These are phyloP conservation scores for Vaccinium macrocarpon DNA, from an alignment of 148 eudicot genomes.

Conservation along the genomic window DNA sequence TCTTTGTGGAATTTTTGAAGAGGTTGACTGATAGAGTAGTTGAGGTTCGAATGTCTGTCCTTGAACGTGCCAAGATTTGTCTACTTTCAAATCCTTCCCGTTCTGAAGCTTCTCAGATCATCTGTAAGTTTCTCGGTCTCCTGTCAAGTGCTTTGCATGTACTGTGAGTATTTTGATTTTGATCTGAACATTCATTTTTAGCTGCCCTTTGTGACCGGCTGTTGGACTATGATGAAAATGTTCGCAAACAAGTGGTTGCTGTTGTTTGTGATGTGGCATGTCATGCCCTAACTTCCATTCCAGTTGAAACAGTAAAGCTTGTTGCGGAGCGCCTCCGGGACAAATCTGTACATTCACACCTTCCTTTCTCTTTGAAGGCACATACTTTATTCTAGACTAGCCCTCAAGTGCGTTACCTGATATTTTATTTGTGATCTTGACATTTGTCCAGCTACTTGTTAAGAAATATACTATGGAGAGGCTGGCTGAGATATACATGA, in stretches of 20 bases:
- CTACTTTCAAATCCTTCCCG: conserved; percentile 72
- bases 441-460: conserved; percentile 65
- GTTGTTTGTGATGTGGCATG: conserved; percentile 88
- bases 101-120: conserved; percentile 76
- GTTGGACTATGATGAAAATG: conserved; percentile 92
- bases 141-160: conserved; percentile 9
- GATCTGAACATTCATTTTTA: conserved; percentile 30
- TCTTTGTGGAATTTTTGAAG: conserved; percentile 86
- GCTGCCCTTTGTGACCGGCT: conserved; percentile 89
- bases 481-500: conserved; percentile 75
- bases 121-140: conserved; percentile 43
- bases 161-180: conserved; percentile 9
- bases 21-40: conserved; percentile 81
- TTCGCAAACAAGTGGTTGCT: conserved; percentile 89
- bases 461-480: conserved; percentile 88
- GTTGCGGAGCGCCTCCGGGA: conserved; percentile 92
- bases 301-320: conserved; percentile 69
- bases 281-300: conserved; percentile 57
- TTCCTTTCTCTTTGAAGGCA: not conserved
- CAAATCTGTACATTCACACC: conserved; percentile 62
- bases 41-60: conserved; percentile 84
- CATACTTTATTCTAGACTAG: not conserved
- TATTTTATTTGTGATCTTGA: conserved; percentile 16
- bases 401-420: not conserved
- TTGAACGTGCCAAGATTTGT: conserved; percentile 70